phyloP scores from a whole-genome alignment of 345 rosid genomes.

The Abelmoschus esculentus region DNA sequence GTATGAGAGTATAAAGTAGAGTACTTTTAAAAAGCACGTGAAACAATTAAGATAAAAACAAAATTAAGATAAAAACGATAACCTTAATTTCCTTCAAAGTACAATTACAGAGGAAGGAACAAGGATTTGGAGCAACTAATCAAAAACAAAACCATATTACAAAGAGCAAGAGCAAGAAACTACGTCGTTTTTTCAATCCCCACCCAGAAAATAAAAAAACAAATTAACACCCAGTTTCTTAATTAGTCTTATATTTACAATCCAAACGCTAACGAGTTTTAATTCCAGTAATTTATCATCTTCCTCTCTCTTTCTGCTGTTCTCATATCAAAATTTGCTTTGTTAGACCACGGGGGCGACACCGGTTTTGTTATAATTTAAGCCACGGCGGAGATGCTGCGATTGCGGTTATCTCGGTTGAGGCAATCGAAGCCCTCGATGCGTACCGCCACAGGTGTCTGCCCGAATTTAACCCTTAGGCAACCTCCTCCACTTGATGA shows the following conservation, averaged over 20 bases:
- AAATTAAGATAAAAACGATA: neutral
- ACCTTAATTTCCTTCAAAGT: conserved; percentile 4
- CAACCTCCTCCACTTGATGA: conserved; percentile 47
- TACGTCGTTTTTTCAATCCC: neutral
- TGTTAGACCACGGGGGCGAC: no score
- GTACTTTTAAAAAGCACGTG: no score
- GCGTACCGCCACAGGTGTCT: conserved; percentile 58
- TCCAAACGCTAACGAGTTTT: neutral
- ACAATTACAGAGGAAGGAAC: conserved; percentile 5
- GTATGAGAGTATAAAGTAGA: no score
- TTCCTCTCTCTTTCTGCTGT: conserved; percentile 7
- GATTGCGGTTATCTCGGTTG: conserved; percentile 41
- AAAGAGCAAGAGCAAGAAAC: neutral
- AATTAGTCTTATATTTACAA: conserved; percentile 18
- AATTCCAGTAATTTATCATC: conserved; percentile 1
- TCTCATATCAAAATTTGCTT: neutral
- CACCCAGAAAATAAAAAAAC: neutral
- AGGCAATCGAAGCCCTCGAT: conserved; percentile 81
- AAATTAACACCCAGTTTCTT: neutral
- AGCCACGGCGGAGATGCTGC: conserved; percentile 73
- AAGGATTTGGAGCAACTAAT: neutral
- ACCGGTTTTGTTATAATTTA: conserved; percentile 7
- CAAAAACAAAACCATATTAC: neutral
- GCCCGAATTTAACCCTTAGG: conserved; percentile 49
- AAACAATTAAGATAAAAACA: no score